Conservation (phyloP, 2,329 filamentous ascomycete genomes). For the Talaromyces sp. region DNA sequence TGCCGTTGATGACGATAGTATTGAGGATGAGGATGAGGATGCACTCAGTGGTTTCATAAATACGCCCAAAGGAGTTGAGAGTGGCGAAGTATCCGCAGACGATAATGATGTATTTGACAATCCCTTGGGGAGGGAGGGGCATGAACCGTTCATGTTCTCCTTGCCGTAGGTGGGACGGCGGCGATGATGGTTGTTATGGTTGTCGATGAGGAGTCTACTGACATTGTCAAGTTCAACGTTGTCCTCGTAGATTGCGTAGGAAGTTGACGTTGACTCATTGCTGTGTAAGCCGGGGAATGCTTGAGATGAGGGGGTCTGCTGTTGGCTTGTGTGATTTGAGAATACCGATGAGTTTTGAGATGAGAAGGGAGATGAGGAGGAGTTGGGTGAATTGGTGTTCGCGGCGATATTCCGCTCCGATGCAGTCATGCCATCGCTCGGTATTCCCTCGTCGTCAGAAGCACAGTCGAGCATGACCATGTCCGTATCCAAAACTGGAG, state of each 20-base stretch:
- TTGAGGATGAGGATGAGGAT: conserved; percentile 2
- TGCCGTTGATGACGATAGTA: not conserved
- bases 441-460: conserved; percentile 22
- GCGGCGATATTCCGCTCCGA: conserved; percentile 41
- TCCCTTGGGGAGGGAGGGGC: conserved; percentile 3
- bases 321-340: not conserved
- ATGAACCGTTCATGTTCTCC: conserved; percentile 6
- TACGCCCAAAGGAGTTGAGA: not conserved
- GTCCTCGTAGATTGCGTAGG: conserved; percentile 28
- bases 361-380: conserved; percentile 17
- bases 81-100: not conserved
- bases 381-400: conserved; percentile 21
- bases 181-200: not conserved
- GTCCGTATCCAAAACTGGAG: conserved; percentile 27
- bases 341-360: conserved; percentile 33
- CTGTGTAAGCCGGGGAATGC: not conserved
- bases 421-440: conserved; percentile 25
- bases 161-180: conserved; percentile 8
- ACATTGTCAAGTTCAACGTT: not conserved
- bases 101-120: not conserved
- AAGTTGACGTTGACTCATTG: not conserved
- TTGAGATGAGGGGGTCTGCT: not conserved
- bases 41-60: conserved; percentile 9
- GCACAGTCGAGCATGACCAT: conserved; percentile 26
- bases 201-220: conserved; percentile 2